Percentiles rank a stretch among this genome's conserved stretches.
phyloP scores from a whole-genome alignment of 352 stramenopile genomes.

The Globisporangium megalacanthum region DNA sequence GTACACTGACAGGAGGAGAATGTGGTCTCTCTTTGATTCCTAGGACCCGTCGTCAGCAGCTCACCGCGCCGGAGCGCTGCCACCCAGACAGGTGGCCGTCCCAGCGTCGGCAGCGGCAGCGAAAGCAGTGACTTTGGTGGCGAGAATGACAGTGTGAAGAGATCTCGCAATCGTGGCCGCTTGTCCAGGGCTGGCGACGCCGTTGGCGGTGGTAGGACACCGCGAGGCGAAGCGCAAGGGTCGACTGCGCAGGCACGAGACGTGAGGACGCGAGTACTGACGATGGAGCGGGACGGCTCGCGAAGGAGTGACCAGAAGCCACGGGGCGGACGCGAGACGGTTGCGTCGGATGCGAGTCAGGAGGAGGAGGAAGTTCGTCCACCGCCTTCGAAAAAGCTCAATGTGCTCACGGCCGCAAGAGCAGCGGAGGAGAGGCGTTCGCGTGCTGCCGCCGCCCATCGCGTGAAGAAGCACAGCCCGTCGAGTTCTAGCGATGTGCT shows the following conservation, averaged over 20 bases:
- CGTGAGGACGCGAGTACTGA: not conserved
- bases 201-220: constrained; percentile 16
- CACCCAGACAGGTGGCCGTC: constrained; percentile 5
- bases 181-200: constrained; percentile 44
- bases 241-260: not conserved
- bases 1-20: not conserved
- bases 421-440: constrained; percentile 13
- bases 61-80: constrained; percentile 14
- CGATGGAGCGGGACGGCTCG: not conserved
- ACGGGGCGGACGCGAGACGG: not conserved
- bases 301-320: not conserved
- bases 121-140: constrained; percentile 6
- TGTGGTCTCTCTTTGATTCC: not conserved
- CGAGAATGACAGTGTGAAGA: constrained; percentile 18
- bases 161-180: constrained; percentile 33
- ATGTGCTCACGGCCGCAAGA: constrained; percentile 10
- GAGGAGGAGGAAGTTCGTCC: not conserved
- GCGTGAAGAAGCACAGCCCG: constrained; percentile 55
- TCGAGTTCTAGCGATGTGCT: constrained; percentile 63
- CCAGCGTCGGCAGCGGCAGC: constrained; percentile 1
- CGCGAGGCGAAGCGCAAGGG: not conserved
- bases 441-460: constrained; percentile 10
- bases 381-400: constrained; percentile 7
- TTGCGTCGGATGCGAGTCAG: not conserved
- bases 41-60: constrained; percentile 8